phyloP scores from a whole-genome alignment of 208 protist genomes.

The Acanthamoeba castellanii region DNA sequence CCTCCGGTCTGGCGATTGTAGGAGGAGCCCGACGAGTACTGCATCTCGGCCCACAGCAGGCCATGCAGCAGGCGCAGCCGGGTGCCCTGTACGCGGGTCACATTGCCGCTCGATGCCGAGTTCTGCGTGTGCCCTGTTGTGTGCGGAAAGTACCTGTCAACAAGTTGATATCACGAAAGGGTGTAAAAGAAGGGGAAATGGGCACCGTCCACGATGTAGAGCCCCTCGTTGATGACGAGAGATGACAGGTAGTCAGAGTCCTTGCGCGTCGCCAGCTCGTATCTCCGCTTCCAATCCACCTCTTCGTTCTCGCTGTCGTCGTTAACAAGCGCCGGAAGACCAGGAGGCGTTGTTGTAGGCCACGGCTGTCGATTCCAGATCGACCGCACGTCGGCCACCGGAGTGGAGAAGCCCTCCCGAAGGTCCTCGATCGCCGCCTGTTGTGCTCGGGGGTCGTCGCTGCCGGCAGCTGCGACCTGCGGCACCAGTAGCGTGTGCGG shows the following conservation, averaged over 20 bases:
- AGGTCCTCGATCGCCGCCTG: neutral
- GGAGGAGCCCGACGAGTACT: neutral
- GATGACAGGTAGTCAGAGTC: neutral
- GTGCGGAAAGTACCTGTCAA: neutral
- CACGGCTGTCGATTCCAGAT: neutral
- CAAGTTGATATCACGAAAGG: neutral
- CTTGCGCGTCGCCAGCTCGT: neutral
- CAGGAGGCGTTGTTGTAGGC: neutral
- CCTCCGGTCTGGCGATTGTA: neutral
- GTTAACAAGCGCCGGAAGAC: neutral
- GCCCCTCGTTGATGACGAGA: neutral
- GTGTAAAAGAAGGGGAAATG: neutral
- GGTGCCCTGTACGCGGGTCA: neutral
- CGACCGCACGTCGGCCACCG: neutral
- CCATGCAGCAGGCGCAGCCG: neutral
- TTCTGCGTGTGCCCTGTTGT: neutral
- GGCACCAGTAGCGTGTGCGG: neutral
- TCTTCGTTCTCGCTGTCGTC: neutral
- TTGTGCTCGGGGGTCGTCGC: neutral
- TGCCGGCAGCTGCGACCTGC: neutral
- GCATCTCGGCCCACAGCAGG: neutral
- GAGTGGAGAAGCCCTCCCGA: neutral
- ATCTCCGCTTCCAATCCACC: neutral
- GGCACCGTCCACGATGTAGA: neutral
- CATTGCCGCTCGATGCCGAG: neutral